A percentile compares a stretch with the other conserved stretches of the same genome.
These are phyloP conservation scores for Dichotomopilus funicola DNA, from an alignment of 2,329 filamentous ascomycete genomes.

Conservation along the genomic window DNA sequence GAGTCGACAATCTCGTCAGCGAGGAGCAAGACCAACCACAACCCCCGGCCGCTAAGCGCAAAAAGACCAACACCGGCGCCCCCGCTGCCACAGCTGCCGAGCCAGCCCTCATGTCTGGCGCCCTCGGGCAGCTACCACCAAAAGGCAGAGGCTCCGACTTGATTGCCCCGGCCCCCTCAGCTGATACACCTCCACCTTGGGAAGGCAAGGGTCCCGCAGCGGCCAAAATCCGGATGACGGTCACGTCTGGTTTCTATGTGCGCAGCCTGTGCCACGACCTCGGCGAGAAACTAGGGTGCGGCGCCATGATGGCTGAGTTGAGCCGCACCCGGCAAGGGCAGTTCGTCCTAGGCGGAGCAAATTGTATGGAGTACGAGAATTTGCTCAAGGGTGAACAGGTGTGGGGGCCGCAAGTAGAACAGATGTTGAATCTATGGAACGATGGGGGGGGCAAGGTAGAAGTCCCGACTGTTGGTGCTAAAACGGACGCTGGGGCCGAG, in stretches of 20 bases:
- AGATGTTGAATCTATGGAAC: slow-evolving; percentile 40
- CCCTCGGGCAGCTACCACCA: slow-evolving; percentile 45
- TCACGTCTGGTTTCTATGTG: slow-evolving; percentile 95
- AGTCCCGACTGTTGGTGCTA: slow-evolving; percentile 10
- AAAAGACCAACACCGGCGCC: slow-evolving; percentile 17
- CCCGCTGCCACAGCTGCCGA: slow-evolving; percentile 25
- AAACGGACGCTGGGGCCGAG: slow-evolving; percentile 8
- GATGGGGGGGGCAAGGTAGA: slow-evolving; percentile 17
- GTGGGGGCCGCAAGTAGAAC: slow-evolving; percentile 70
- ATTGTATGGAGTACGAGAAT: slow-evolving; percentile 73
- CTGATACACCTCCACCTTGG: slow-evolving; percentile 49
- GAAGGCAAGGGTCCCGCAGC: slow-evolving; percentile 63
- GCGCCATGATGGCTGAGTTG: slow-evolving; percentile 80
- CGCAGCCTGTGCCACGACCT: slow-evolving; percentile 90
- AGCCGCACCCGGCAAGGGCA: slow-evolving; percentile 74
- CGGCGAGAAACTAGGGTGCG: slow-evolving; percentile 71
- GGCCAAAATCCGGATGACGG: slow-evolving; percentile 78
- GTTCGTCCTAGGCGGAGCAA: slow-evolving; percentile 63
- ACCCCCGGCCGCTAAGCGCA: slow-evolving; percentile 19
- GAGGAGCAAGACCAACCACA: slow-evolving; percentile 29
- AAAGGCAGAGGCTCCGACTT: slow-evolving; percentile 46
- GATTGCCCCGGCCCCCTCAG: slow-evolving; percentile 41
- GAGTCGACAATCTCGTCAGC: slow-evolving; percentile 49
- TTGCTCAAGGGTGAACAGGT: slow-evolving; percentile 68
- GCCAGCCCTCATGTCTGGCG: slow-evolving; percentile 48